Percentiles rank a stretch among this genome's conserved stretches.
These are phyloP conservation scores for Citrus maxima DNA, from an alignment of 345 rosid genomes.

Conservation along the genomic window DNA sequence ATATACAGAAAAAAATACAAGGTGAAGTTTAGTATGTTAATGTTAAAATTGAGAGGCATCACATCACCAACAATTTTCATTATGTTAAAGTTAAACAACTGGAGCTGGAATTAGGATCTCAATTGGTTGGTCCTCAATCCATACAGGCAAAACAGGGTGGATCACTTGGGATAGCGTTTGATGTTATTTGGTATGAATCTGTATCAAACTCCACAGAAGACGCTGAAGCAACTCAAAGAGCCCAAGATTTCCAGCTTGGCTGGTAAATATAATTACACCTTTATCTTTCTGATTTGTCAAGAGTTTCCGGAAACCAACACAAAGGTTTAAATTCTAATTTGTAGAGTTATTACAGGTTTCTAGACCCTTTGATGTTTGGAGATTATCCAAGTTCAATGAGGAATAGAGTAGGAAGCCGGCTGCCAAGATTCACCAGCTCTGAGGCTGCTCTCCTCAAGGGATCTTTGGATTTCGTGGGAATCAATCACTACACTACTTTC, in stretches of 20 bases:
- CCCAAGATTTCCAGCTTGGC: constrained; percentile 98
- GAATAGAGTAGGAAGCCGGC: constrained; percentile 64
- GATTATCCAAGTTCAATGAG: constrained; percentile 88
- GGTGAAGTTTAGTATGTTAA: constrained; percentile 28
- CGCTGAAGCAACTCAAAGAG: constrained; percentile 81
- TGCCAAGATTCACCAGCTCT: constrained; percentile 61
- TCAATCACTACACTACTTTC: constrained; percentile 88
- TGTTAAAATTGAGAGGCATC: too few species aligned
- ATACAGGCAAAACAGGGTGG: constrained; percentile 72
- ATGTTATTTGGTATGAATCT: constrained; percentile 85
- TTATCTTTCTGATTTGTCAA: background rate
- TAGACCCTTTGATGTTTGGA: constrained; percentile 85
- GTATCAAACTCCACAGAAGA: constrained; percentile 51
- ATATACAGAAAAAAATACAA: constrained; percentile 71
- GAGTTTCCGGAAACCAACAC: background rate
- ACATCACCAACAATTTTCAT: background rate
- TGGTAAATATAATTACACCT: constrained; percentile 44
- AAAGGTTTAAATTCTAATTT: background rate
- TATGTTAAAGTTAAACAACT: background rate
- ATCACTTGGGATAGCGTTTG: constrained; percentile 63
- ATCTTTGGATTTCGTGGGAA: constrained; percentile 87
- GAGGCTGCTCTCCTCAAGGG: constrained; percentile 67
- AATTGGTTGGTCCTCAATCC: background rate
- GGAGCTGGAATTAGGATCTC: background rate
- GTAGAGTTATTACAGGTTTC: constrained; percentile 48